Conservation (phyloP, 2,329 filamentous ascomycete genomes). For the Aspergillus sp. region DNA sequence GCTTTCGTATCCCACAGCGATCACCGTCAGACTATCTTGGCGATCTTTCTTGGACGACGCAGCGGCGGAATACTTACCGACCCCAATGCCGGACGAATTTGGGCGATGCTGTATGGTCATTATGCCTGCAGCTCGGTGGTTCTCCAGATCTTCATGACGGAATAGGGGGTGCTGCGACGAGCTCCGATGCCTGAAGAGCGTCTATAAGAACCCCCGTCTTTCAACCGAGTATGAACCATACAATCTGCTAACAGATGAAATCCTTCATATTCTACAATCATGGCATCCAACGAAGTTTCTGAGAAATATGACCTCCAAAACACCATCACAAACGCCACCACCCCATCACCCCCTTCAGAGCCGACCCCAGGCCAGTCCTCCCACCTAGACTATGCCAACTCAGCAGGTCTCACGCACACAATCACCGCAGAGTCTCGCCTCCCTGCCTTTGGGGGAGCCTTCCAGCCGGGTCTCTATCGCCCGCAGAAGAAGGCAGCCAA, state of each 20-base stretch:
- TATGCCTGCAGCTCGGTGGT: too few relatives aligned
- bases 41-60: too few relatives aligned
- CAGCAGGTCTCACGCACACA: conserved; percentile 46
- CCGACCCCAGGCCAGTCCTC: background rate
- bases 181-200: background rate
- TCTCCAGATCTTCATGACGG: too few relatives aligned
- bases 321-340: conserved; percentile 3
- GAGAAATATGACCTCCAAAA: conserved; percentile 9
- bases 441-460: conserved; percentile 64
- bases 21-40: too few relatives aligned
- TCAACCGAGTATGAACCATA: too few relatives aligned
- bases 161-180: too few relatives aligned
- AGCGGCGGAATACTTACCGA: too few relatives aligned
- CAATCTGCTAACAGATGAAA: background rate
- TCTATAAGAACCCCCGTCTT: background rate
- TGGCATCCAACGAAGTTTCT: background rate
- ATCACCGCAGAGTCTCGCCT: conserved; percentile 40
- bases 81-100: too few relatives aligned
- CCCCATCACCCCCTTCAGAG: background rate
- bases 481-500: conserved; percentile 68
- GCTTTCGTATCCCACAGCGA: too few relatives aligned
- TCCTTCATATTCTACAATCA: background rate
- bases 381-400: conserved; percentile 16
- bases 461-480: conserved; percentile 65
- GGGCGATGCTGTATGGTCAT: too few relatives aligned